Base-by-base conservation (phyloP, 208 protist species). In the Leishmania braziliensis region DNA sequence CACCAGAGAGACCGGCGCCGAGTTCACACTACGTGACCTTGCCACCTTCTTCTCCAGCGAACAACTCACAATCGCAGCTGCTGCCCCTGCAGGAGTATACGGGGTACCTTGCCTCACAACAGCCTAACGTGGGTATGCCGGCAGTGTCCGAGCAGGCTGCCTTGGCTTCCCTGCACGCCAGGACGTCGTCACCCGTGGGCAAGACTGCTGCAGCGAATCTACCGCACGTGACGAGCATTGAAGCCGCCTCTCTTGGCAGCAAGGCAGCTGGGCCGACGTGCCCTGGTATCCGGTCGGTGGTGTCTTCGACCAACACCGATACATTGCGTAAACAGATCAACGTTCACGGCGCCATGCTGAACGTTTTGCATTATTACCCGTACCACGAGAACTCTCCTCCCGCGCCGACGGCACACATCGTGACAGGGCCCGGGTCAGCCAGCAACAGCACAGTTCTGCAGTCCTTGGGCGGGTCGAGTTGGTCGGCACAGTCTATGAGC, bases 311-410 rank as follows among this genome's bases (percentile, higher is more conserved):
- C 33, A 90, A 79, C 74, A 53, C 66, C 18, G 76, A 85, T 29
- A 48, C 86, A 5, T 65, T 76, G 51, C 82, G 85, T 18, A 89
- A 87, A 74, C 82, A 77, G 50, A 80, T 85, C 29, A 91, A 91
- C 77, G 88, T 91, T 51, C 88, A 91, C 65, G 85, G 85, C 43
- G 82, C 83, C 20, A 82, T 91, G 65, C 18, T 75, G 33, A 84
- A 77, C 54, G 81, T 87, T 39, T 36, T 89, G 75, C 80, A n/a
- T 6, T 91, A 89, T 84, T 79, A 82, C 51, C 75, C 85, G 18
- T 91, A 91, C 79, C 69, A 85, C 39, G 78, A 86, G 33, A 63
- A 62, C 9, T 77, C 78, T n/a, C 80, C 80, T 46, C 77, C 85
- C 29, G 80, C 85, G 39, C 82, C 82, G 70, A 84, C 86, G 56